Evolutionary conservation across 768 basidiomycete genomes (phyloP).

Genomic region (Galerina sulciceps): DNA sequence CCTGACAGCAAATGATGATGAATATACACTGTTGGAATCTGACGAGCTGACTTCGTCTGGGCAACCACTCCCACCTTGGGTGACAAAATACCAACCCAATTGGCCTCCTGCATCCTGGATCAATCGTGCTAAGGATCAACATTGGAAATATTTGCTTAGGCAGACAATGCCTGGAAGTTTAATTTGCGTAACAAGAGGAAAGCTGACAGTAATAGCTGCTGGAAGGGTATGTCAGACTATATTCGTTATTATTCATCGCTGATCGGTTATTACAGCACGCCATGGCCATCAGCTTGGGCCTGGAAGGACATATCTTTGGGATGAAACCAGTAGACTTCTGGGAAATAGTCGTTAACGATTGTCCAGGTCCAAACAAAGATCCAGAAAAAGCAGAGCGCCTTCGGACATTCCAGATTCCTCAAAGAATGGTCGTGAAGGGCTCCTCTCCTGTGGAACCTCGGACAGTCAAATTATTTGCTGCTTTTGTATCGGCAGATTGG

Average conservation of each 20-base stretch:
- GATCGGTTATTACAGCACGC: neutral
- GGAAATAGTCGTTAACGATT: neutral
- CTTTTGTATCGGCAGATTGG: slow-evolving; percentile 13
- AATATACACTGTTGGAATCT: too few relatives aligned
- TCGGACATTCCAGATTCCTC: neutral
- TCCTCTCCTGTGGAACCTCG: neutral
- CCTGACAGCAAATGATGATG: too few relatives aligned
- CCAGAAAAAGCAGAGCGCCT: neutral
- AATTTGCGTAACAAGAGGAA: neutral
- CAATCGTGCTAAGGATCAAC: neutral
- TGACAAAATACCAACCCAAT: too few relatives aligned
- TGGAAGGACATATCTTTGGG: neutral
- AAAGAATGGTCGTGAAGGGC: neutral
- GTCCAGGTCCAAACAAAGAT: neutral
- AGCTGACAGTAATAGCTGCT: neutral
- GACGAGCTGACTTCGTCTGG: too few relatives aligned
- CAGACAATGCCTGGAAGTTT: neutral
- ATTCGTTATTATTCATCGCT: slow-evolving; percentile 12
- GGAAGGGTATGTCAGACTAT: neutral
- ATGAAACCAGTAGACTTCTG: neutral
- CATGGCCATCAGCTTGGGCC: neutral
- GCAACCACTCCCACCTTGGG: too few relatives aligned
- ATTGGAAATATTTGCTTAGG: neutral
- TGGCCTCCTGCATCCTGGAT: neutral
- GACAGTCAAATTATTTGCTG: slow-evolving; percentile 18